Conservation (phyloP, 2,329 filamentous ascomycete species). For the Penicillium sp. region DNA sequence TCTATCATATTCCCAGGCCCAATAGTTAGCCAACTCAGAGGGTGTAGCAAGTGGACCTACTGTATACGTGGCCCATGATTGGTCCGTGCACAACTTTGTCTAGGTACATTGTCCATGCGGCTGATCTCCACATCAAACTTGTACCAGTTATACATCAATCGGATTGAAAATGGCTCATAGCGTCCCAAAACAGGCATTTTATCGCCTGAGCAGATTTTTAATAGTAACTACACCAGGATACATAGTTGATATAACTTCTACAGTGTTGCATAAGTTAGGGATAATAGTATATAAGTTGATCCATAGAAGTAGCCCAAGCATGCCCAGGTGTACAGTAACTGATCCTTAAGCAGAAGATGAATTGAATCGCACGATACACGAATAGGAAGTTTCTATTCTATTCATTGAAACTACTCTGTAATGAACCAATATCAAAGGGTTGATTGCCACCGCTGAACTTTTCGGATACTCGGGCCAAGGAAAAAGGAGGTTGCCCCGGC, state of each 20-base stretch:
- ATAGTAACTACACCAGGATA: not conserved
- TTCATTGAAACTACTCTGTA: not conserved
- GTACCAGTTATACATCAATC: conserved; percentile 20
- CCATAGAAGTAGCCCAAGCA: not conserved
- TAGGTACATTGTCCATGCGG: conserved; percentile 21
- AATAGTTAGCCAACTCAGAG: not conserved
- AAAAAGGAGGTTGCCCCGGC: conserved; percentile 27
- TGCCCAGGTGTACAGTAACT: not conserved
- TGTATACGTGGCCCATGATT: conserved; percentile 2
- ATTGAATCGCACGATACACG: not conserved
- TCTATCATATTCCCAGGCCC: too few relatives aligned
- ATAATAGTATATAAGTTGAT: not conserved
- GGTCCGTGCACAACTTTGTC: conserved; percentile 12
- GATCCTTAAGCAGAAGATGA: not conserved
- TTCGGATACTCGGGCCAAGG: conserved; percentile 29
- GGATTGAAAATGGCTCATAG: conserved; percentile 21
- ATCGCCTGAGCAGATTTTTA: not conserved
- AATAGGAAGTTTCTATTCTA: not conserved
- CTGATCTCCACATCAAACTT: conserved; percentile 12
- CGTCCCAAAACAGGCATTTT: not conserved
- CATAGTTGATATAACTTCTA: too few relatives aligned
- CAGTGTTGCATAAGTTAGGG: not conserved
- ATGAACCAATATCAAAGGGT: not conserved
- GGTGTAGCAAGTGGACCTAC: conserved; percentile 13
- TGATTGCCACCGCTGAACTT: conserved; percentile 9